A percentile compares a stretch with the other conserved stretches of the same genome.
These are phyloP conservation scores for Lachancea dasiensis DNA, from an alignment of 805 yeast genomes.

Conservation along the genomic window DNA sequence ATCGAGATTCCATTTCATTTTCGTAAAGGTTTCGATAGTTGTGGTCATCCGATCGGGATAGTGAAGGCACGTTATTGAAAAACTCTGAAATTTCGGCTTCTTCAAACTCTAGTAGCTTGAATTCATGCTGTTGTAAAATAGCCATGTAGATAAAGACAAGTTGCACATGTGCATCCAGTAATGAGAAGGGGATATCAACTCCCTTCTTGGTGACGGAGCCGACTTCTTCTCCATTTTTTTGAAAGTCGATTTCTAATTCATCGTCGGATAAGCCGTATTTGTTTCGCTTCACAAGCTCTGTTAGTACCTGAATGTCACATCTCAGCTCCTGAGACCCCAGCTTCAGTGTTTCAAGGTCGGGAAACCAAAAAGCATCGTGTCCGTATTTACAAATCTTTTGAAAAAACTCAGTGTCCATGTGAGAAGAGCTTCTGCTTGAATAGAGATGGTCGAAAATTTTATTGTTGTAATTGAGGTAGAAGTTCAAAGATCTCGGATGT, in stretches of 20 bases:
- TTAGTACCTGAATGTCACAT: slow-evolving; percentile 27
- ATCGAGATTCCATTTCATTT: slow-evolving; percentile 7
- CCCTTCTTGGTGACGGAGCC: slow-evolving; percentile 6
- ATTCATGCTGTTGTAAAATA: slow-evolving; percentile 71
- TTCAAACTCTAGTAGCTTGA: slow-evolving; percentile 76
- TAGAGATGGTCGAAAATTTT: slow-evolving; percentile 29
- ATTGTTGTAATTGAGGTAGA: slow-evolving; percentile 32
- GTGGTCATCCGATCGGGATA: slow-evolving; percentile 30
- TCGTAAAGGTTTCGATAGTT: slow-evolving; percentile 26
- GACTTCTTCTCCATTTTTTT: slow-evolving; percentile 7
- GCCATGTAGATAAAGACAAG: slow-evolving; percentile 72
- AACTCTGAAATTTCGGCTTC: slow-evolving; percentile 83
- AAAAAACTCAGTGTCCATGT: slow-evolving; percentile 5
- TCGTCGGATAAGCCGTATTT: slow-evolving; percentile 15
- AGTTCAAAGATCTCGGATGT: slow-evolving; percentile 30
- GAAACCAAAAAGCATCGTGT: slow-evolving; percentile 35
- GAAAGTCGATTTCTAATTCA: slow-evolving; percentile 5
- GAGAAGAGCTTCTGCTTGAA: slow-evolving; percentile 9
- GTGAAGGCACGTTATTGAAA: slow-evolving; percentile 44
- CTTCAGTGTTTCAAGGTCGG: slow-evolving; percentile 28
- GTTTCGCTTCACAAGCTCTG: slow-evolving; percentile 26
- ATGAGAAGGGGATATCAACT: slow-evolving; percentile 33
- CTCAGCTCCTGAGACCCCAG: slow-evolving; percentile 23
- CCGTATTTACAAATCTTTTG: slow-evolving; percentile 14
- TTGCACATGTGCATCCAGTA: slow-evolving; percentile 69